A percentile compares a stretch with the other conserved stretches of the same genome.
Evolutionary conservation across 1,139 yeast genomes (phyloP).

Genomic region (Taphrina pruni): DNA sequence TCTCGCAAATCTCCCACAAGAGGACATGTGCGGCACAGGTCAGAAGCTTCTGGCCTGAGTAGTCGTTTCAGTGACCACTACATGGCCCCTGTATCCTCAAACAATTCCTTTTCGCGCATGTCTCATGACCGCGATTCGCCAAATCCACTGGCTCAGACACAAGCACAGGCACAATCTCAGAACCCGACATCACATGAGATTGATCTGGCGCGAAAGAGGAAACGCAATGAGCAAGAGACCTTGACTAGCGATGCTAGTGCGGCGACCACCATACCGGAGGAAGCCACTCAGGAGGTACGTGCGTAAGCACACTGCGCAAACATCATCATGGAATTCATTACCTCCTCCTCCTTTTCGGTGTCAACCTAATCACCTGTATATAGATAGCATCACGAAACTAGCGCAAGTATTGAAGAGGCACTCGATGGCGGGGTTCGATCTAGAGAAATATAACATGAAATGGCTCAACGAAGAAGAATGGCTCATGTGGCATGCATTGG

Average conservation of each 20-base stretch:
- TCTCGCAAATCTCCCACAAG: constrained; percentile 22
- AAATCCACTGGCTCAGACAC: not conserved
- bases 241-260: constrained; percentile 10
- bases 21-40: constrained; percentile 39
- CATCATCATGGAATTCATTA: no score
- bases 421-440: not conserved
- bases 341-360: not conserved
- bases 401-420: not conserved
- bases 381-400: constrained; percentile 1
- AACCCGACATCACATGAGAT: constrained; percentile 30
- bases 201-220: constrained; percentile 31
- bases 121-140: constrained; percentile 38
- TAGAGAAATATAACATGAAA: no score
- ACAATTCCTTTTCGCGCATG: constrained; percentile 31
- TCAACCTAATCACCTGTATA: not conserved
- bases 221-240: constrained; percentile 17
- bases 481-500: no score
- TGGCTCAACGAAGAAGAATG: no score
- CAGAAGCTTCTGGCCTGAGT: constrained; percentile 33
- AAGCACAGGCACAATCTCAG: not conserved
- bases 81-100: constrained; percentile 6
- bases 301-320: not conserved
- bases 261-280: constrained; percentile 14
- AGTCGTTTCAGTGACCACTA: constrained; percentile 26
- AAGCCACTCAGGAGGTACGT: not conserved